Evolutionary conservation across 2,329 filamentous ascomycete species (phyloP), one percentile per base, ranked within the genome.

Genomic region (Fusarium udum): DNA sequence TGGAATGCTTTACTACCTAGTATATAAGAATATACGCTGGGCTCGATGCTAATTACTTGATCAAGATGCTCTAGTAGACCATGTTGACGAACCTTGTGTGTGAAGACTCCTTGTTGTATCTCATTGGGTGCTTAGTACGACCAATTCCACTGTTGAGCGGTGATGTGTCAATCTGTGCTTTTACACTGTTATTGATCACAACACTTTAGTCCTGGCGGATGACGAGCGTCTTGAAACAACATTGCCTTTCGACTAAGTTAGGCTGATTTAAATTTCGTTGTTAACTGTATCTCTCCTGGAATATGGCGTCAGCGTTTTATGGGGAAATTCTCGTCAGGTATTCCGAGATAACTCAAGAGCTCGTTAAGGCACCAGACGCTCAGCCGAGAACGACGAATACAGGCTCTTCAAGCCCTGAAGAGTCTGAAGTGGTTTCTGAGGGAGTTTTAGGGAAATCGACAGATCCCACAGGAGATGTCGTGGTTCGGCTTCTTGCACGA

Each of bases 401-500:
- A 6, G 31, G 22, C 46, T 28, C 40, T 12, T 42, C 39, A 24
- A 26, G 13, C 8, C 24, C 31, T 13, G 43, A 37, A 34, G 42
- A 16, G 16, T 18, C 42, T 13, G 28, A 15, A 18, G 40, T 31
- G 10, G 18, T 15, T n/a, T 46, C 26, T 22, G 13, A 20, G 42
- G 34, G 22, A 13, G 18, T 42, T 9, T 22, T 10, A 22, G 39
- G 37, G 18, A 22, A 20, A 8, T 18, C 28, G 12, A 31, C 18
- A 14, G 68, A 76, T 61, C 48, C 73, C 18, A 66, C 60, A 28
- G 73, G 53, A 7, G 37, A 43, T 39, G 80, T 80, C 34, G 62
- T 77, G 67, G 49, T 70, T 26, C 45, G 70, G n/a, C 74, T 83
- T 10, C 78, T 83, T 43, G 61, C 53, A 3, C 76, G 77, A 20